Base-by-base conservation (phyloP, 495 filamentous ascomycete genomes). In the Lasiosphaeriaceae sp. region DNA sequence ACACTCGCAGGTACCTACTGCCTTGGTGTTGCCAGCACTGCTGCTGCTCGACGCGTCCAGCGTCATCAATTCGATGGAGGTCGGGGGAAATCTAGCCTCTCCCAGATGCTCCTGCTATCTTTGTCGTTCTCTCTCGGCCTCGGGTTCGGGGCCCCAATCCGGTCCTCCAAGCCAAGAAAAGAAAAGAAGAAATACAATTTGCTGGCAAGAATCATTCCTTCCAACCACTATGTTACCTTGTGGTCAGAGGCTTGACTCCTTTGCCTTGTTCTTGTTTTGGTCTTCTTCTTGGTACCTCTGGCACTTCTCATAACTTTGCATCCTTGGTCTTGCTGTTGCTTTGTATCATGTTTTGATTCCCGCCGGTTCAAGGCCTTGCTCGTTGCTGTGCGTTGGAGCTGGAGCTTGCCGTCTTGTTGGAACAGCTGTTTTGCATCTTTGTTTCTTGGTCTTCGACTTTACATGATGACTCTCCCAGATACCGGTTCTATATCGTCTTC, bases 341-440 rank as follows among this genome's bases (percentile, higher is more conserved):
- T 35, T 63, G 47, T 41, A 62, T 62, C 57, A 65, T 65, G 59
- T 59, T 62, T 62, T 65, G 55, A 59, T 16, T 47, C 17, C 48
- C 8, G 44, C 52, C 20, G 50, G 21, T 22, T 43, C 54, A 47
- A 19, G 24, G 11, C 21, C 54, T 54, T 50, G 17, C 47, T 46
- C 45, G 21, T 45, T 50, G 26, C 31, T 54, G 39, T 47, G 35
- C 50, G 35, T 46, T n/a, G n/a, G n/a, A n/a, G 44, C 52, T 62
- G 63, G 48, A 47, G 44, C 55, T 26, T 24, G 45, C 20, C 37
- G 48, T 11, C 26, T 58, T 46, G 54, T 53, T 50, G 55, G 48
- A 52, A 47, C 54, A 55, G 31, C 29, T 41, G 16, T 50, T 62
- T 61, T 63, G 49, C 50, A 59, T 62, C 48, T 64, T 57, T 57